Conservation (phyloP, 139 green algal species). For the Chlamydomonas eustigma region DNA sequence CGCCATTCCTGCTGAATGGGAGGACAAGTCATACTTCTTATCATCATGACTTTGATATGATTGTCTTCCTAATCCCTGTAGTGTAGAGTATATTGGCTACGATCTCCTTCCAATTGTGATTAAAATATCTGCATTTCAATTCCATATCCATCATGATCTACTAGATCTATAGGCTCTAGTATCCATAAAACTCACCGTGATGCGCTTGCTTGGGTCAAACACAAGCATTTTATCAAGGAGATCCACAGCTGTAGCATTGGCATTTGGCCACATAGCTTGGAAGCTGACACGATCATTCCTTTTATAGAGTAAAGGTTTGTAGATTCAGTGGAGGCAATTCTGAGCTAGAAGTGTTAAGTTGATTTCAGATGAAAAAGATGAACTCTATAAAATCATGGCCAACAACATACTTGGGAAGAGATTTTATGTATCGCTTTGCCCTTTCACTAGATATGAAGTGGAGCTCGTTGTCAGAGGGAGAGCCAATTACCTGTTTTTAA, state of each 20-base stretch:
- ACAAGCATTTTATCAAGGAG: constrained; percentile 23
- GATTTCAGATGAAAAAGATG: too few species aligned
- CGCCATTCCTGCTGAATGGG: too few species aligned
- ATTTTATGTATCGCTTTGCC: constrained; percentile 75
- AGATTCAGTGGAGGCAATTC: too few species aligned
- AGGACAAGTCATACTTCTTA: too few species aligned
- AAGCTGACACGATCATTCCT: constrained; percentile 34
- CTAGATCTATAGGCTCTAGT: background rate
- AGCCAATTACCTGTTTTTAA: constrained; percentile 67
- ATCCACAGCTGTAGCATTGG: constrained; percentile 16
- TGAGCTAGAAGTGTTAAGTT: too few species aligned
- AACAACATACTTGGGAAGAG: constrained; percentile 32
- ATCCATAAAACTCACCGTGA: constrained; percentile 33
- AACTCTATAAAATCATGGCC: too few species aligned
- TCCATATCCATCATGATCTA: background rate
- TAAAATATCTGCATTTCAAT: too few species aligned
- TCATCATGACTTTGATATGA: too few species aligned
- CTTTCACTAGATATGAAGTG: constrained; percentile 80
- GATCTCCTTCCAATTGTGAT: too few species aligned
- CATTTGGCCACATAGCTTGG: constrained; percentile 37
- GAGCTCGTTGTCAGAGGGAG: constrained; percentile 71
- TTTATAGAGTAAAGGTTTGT: too few species aligned
- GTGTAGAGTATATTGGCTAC: too few species aligned
- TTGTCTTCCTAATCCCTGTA: too few species aligned
- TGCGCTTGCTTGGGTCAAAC: constrained; percentile 81